Percentiles rank a stretch among this genome's conserved stretches.
phyloP scores from a whole-genome alignment of 345 rosid species.

The Trapa incisa region DNA sequence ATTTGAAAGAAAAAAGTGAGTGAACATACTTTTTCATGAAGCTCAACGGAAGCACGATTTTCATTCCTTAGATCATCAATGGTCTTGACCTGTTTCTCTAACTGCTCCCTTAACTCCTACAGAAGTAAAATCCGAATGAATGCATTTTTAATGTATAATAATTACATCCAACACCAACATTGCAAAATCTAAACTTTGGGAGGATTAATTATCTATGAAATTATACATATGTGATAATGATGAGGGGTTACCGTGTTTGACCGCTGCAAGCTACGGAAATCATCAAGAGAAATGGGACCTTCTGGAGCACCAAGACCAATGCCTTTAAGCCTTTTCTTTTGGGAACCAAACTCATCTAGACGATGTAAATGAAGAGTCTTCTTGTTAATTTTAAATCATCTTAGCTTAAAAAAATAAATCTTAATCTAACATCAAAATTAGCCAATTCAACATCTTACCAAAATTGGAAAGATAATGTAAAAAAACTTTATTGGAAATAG shows the following conservation, averaged over 20 bases:
- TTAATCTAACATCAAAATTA: background rate
- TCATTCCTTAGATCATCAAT: slow-evolving; percentile 58
- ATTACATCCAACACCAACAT: background rate
- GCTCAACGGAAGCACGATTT: slow-evolving; percentile 45
- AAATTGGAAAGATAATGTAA: background rate
- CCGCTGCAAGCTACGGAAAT: slow-evolving; percentile 90
- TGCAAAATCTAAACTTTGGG: background rate
- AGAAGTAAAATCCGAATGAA: slow-evolving; percentile 6
- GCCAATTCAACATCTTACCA: background rate
- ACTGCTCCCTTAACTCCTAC: slow-evolving; percentile 84
- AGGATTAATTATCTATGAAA: background rate
- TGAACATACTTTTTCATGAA: slow-evolving; percentile 48
- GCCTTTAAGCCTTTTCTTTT: slow-evolving; percentile 69
- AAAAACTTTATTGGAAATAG: background rate
- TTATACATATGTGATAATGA: background rate
- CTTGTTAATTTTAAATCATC: background rate
- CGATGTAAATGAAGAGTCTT: background rate
- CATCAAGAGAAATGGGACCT: slow-evolving; percentile 92
- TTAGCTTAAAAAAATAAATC: background rate
- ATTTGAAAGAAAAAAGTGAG: background rate
- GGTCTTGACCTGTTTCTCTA: slow-evolving; percentile 67
- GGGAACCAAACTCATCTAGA: slow-evolving; percentile 50
- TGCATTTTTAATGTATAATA: background rate
- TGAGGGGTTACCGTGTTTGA: slow-evolving; percentile 53
- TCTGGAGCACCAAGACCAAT: slow-evolving; percentile 89